A percentile compares a stretch with the other conserved stretches of the same genome.
Conservation (phyloP, 2,329 filamentous ascomycete species). For the Geosmithia morbida region DNA sequence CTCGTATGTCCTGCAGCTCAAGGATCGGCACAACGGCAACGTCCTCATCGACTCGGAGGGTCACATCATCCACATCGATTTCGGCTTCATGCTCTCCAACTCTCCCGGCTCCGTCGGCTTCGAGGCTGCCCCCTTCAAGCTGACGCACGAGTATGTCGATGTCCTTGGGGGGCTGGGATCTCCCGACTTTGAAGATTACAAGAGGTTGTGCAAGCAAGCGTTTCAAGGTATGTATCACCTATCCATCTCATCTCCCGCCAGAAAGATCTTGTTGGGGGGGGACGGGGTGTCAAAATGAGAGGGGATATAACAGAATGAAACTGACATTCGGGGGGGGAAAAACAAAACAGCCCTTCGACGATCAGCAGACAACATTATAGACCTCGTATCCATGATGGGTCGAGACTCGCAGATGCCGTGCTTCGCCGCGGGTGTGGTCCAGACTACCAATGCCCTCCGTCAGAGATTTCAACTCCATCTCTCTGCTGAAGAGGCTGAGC, state of each 20-base stretch:
- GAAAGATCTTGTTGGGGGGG: no score
- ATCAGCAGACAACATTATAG: constrained; percentile 68
- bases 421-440: constrained; percentile 58
- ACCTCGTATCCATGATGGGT: constrained; percentile 75
- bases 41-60: constrained; percentile 75
- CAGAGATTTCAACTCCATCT: constrained; percentile 72
- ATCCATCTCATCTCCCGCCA: no score
- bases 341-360: constrained; percentile 53
- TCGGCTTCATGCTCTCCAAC: constrained; percentile 82
- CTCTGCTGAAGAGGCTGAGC: constrained; percentile 68
- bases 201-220: constrained; percentile 65
- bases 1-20: constrained; percentile 70
- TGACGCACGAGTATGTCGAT: constrained; percentile 76
- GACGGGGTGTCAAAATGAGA: no score
- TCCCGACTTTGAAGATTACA: constrained; percentile 60
- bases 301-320: no score
- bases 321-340: no score
- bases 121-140: constrained; percentile 75
- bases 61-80: constrained; percentile 80
- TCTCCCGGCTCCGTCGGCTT: constrained; percentile 75
- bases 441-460: constrained; percentile 54
- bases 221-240: constrained; percentile 50
- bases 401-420: constrained; percentile 74
- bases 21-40: constrained; percentile 78
- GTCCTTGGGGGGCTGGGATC: constrained; percentile 62